A percentile compares a stretch with the other conserved stretches of the same genome.
These are phyloP conservation scores for Ustilago sp. DNA, from an alignment of 1,284 basidiomycete genomes.

Conservation along the genomic window DNA sequence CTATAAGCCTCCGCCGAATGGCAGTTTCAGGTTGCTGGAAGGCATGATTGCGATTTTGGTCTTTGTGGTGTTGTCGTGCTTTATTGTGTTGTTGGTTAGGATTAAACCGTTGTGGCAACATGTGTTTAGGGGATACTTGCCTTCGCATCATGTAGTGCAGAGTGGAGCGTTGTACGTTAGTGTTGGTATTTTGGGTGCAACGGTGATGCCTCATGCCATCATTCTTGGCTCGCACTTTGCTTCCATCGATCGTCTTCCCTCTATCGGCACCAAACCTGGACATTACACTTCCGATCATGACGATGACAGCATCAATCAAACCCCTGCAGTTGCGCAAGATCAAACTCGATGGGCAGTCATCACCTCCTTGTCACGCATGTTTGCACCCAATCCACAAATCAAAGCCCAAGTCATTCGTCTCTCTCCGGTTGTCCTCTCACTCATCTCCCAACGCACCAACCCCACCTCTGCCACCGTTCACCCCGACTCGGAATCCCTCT, in stretches of 20 bases:
- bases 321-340: neutral
- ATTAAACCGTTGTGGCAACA: conserved; percentile 81
- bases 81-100: conserved; percentile 82
- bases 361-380: conserved; percentile 12
- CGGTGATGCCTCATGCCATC: conserved; percentile 86
- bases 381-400: conserved; percentile 15
- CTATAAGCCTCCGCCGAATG: conserved; percentile 69
- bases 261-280: conserved; percentile 5
- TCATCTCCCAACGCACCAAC: conserved; percentile 20
- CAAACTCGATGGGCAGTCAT: conserved; percentile 20
- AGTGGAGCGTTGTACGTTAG: conserved; percentile 80
- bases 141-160: conserved; percentile 76
- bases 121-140: conserved; percentile 87
- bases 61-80: conserved; percentile 74
- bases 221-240: conserved; percentile 82
- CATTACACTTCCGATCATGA: too few relatives aligned
- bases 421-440: conserved; percentile 21
- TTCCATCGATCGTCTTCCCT: conserved; percentile 55
- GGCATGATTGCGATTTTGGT: conserved; percentile 76
- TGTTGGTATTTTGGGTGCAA: conserved; percentile 73
- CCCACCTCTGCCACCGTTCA: conserved; percentile 1
- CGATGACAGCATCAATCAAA: neutral
- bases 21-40: conserved; percentile 74
- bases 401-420: conserved; percentile 27
- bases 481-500: conserved; percentile 13